Evolutionary conservation across 257 asterid genomes (phyloP), one percentile per base, ranked within the genome.

Genomic region (Gentiana macrophylla): DNA sequence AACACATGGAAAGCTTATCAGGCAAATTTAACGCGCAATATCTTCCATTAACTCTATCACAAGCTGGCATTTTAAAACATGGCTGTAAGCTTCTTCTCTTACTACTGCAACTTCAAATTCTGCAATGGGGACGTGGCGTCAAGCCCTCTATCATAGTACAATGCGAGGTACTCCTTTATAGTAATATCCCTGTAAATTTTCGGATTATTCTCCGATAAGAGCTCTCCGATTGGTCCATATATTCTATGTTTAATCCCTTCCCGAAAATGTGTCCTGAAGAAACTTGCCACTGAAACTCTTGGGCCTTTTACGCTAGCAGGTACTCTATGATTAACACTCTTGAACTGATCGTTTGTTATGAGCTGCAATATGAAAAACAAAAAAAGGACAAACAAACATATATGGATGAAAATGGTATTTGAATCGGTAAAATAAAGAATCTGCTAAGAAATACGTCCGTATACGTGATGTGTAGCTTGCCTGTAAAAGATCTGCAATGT

Each of bases 401-500:
- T 24, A 24, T 24, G 24, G 24, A 24, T 24, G 24, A 24, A 24
- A 24, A 24, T 24, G 24, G 24, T 24, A 24, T 24, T 24, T 24
- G 24, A 24, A 24, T 24, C 24, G 24, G 24, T 24, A 24, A 24
- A 24, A 24, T 24, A 24, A 57, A 1, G 2, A 36, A 46, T 5
- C 1, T 46, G 34, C 34, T 13, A 32, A 0, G 10, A 47, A 47
- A 8, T 47, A 3, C n/a, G 10, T 47, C n/a, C 11, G 50, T 0
- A 13, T 8, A 13, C 4, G 24, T 15, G 37, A 52, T n/a, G 11
- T 10, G 34, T 6, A 49, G 56, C 70, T 68, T 62, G 59, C 89
- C 84, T 81, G 88, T 6, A 77, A 71, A 58, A 80, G 79, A 59
- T 72, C 84, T 13, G 80, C 88, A 12, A 77, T 53, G 56, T 77